Percentiles rank a stretch among this genome's conserved stretches.
Conservation (phyloP, 192 early-diverging fungal genomes). For the Phycomyces nitens region DNA sequence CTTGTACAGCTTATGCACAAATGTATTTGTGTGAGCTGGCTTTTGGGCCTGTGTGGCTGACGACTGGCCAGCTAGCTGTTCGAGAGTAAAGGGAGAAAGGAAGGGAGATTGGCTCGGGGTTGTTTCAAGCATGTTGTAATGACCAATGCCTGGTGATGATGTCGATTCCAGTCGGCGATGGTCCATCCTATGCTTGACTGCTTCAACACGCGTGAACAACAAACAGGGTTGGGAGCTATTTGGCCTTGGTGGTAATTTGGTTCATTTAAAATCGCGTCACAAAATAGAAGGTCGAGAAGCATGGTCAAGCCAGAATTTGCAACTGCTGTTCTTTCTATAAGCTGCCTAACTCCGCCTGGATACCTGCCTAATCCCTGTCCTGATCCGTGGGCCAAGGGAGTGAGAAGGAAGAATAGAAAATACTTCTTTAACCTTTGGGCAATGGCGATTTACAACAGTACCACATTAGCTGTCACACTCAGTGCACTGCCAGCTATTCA, state of each 20-base stretch:
- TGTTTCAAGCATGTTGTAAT: constrained; percentile 4
- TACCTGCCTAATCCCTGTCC: too few species aligned
- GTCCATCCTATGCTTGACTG: constrained; percentile 2
- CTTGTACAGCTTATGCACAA: constrained; percentile 39
- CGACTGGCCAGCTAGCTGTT: constrained; percentile 9
- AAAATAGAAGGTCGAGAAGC: constrained; percentile 9
- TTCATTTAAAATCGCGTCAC: constrained; percentile 8
- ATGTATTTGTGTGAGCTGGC: constrained; percentile 21
- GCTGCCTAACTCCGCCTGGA: neutral
- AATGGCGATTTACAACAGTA: too few species aligned
- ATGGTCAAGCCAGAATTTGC: neutral
- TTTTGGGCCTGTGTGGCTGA: constrained; percentile 1
- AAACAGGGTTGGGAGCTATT: neutral
- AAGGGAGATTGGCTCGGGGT: constrained; percentile 3
- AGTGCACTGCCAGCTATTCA: too few species aligned
- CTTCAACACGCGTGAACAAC: neutral
- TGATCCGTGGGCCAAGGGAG: too few species aligned
- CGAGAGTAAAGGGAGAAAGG: neutral
- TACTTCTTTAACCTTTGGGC: too few species aligned
- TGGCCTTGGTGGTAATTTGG: neutral
- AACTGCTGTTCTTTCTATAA: neutral
- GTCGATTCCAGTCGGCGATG: constrained; percentile 2
- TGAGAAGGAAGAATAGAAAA: too few species aligned
- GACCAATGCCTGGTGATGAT: neutral
- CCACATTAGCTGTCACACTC: too few species aligned